Evolutionary conservation across 352 stramenopile genomes (phyloP).

Genomic region (Salisapilia sapeloensis): DNA sequence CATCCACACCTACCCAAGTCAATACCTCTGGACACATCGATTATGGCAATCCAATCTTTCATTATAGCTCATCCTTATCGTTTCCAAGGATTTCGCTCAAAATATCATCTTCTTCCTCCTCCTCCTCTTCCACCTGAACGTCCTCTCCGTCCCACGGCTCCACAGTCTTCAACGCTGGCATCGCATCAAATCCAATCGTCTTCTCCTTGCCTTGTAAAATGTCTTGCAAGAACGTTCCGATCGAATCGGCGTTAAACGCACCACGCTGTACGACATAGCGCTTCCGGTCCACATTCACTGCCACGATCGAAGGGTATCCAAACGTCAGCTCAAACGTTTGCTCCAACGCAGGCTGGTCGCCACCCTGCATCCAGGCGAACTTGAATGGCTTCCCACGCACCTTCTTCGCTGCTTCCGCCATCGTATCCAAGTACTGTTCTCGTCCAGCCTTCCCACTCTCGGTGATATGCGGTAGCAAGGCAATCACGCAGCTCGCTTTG

Average conservation of each 20-base stretch:
- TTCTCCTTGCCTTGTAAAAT: constrained; percentile 51
- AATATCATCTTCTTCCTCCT: constrained; percentile 76
- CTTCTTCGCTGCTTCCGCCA: constrained; percentile 70
- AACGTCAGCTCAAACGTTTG: constrained; percentile 80
- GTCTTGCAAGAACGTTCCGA: constrained; percentile 51
- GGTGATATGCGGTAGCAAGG: constrained; percentile 78
- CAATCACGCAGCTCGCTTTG: constrained; percentile 83
- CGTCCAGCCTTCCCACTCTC: constrained; percentile 74
- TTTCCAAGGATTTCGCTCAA: constrained; percentile 67
- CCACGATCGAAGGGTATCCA: constrained; percentile 81
- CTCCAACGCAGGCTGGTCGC: constrained; percentile 74
- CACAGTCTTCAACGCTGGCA: constrained; percentile 45
- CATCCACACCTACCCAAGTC: no score
- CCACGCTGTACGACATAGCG: constrained; percentile 69
- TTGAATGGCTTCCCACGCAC: constrained; percentile 82
- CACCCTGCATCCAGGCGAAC: constrained; percentile 84
- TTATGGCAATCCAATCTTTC: constrained; percentile 1
- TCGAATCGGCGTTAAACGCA: constrained; percentile 45
- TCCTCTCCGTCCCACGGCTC: constrained; percentile 73
- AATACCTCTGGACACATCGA: no score
- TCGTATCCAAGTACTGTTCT: constrained; percentile 66
- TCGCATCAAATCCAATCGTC: constrained; percentile 38
- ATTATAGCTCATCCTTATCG: constrained; percentile 71
- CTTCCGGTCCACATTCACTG: constrained; percentile 76
- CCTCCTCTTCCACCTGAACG: constrained; percentile 43